A percentile compares a stretch with the other conserved stretches of the same genome.
phyloP scores from a whole-genome alignment of 2,329 filamentous ascomycete genomes.

The Trichoderma guizhouense region DNA sequence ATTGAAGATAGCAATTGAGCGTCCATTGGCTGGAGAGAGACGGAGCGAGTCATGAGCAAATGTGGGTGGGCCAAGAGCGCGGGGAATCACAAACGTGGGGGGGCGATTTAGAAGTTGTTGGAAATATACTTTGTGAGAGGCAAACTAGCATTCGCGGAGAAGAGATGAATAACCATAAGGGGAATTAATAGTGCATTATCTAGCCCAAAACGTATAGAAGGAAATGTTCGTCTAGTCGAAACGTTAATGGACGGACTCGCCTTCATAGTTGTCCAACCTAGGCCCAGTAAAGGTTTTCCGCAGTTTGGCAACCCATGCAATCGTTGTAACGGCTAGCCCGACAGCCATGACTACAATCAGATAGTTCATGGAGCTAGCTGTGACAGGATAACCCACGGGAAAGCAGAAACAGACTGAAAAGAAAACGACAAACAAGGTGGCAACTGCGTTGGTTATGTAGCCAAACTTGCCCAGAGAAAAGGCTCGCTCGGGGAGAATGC shows the following conservation, averaged over 20 bases:
- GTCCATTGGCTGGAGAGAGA: neutral
- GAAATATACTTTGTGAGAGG: neutral
- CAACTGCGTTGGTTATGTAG: constrained; percentile 22
- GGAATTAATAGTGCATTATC: neutral
- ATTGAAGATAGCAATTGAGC: neutral
- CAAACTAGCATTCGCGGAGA: neutral
- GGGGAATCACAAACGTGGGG: neutral
- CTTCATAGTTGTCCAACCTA: neutral
- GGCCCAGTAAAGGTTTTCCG: constrained; percentile 26
- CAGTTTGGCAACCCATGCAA: constrained; percentile 22
- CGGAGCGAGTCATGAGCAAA: neutral
- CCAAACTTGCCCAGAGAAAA: constrained; percentile 27
- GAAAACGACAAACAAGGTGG: constrained; percentile 24
- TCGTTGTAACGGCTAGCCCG: constrained; percentile 22
- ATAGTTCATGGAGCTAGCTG: constrained; percentile 26
- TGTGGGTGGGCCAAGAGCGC: neutral
- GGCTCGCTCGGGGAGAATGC: constrained; percentile 25
- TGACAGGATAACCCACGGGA: constrained; percentile 23
- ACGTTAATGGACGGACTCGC: neutral
- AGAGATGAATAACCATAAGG: neutral
- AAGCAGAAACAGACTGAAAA: constrained; percentile 28
- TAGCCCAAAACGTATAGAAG: neutral
- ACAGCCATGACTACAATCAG: constrained; percentile 27
- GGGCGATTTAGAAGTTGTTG: neutral
- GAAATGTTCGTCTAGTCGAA: neutral